Evolutionary conservation across 108 stramenopile species (phyloP).

Genomic region (Pseudonitzschia delicatissima): DNA sequence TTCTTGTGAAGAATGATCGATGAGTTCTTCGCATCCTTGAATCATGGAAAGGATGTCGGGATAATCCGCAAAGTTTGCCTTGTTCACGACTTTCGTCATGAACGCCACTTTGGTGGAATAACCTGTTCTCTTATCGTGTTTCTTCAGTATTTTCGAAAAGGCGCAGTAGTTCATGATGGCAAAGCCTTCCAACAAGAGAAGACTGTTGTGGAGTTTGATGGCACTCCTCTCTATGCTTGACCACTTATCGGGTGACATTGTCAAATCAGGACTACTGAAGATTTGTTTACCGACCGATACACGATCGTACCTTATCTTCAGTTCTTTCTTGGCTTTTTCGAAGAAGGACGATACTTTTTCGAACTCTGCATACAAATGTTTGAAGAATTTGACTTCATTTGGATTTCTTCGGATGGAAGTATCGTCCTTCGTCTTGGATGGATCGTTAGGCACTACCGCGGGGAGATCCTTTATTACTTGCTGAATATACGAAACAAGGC

Average conservation of each 20-base stretch:
- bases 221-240: constrained; percentile 76
- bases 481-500: constrained; percentile 20
- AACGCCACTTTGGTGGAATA: constrained; percentile 75
- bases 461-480: constrained; percentile 80
- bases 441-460: background rate
- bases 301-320: constrained; percentile 67
- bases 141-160: constrained; percentile 95
- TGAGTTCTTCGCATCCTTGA: constrained; percentile 52
- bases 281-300: constrained; percentile 72
- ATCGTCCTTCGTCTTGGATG: background rate
- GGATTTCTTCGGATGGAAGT: constrained; percentile 26
- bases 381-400: constrained; percentile 84
- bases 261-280: background rate
- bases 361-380: constrained; percentile 78
- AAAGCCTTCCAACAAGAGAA: constrained; percentile 92
- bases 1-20: constrained; percentile 58
- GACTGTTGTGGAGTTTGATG: constrained; percentile 84
- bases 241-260: constrained; percentile 24
- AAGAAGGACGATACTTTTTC: constrained; percentile 84
- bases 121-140: constrained; percentile 94
- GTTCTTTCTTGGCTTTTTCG: constrained; percentile 62
- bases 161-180: constrained; percentile 97
- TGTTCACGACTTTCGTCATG: constrained; percentile 77
- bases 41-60: constrained; percentile 74
- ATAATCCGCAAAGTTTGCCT: constrained; percentile 73